A percentile compares a stretch with the other conserved stretches of the same genome.
Evolutionary conservation across 2,329 filamentous ascomycete species (phyloP).

Genomic region (Albophoma yamanashiensis): DNA sequence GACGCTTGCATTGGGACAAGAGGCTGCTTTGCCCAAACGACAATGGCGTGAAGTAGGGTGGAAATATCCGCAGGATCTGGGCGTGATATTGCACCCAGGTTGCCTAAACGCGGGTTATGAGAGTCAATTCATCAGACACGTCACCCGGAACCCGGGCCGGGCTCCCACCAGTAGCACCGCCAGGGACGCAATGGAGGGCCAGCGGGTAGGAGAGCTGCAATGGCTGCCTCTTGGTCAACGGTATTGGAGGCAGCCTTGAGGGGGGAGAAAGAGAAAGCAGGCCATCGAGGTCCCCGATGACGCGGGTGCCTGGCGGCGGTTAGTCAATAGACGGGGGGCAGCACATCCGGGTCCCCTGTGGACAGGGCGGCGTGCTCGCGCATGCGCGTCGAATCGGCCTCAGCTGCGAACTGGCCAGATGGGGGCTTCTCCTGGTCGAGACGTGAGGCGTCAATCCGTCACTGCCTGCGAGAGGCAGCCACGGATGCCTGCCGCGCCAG

Average conservation of each 20-base stretch:
- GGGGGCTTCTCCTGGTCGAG: background rate
- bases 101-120: background rate
- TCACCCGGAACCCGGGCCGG: background rate
- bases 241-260: background rate
- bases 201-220: background rate
- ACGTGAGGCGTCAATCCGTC: background rate
- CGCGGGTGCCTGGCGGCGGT: background rate
- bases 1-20: too few species aligned
- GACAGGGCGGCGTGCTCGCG: too few species aligned
- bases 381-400: background rate
- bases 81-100: too few species aligned
- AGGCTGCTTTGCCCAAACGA: too few species aligned
- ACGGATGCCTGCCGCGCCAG: background rate
- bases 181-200: background rate
- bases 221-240: background rate
- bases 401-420: background rate
- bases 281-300: background rate
- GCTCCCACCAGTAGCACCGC: background rate
- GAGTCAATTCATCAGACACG: background rate
- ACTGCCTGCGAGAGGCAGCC: background rate
- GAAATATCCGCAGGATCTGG: too few species aligned
- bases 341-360: background rate
- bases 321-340: background rate
- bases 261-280: background rate
- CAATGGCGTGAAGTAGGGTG: too few species aligned